These are phyloP conservation scores for Westerdykella aurantiaca DNA, from an alignment of 2,329 filamentous ascomycete genomes.

Conservation along the genomic window DNA sequence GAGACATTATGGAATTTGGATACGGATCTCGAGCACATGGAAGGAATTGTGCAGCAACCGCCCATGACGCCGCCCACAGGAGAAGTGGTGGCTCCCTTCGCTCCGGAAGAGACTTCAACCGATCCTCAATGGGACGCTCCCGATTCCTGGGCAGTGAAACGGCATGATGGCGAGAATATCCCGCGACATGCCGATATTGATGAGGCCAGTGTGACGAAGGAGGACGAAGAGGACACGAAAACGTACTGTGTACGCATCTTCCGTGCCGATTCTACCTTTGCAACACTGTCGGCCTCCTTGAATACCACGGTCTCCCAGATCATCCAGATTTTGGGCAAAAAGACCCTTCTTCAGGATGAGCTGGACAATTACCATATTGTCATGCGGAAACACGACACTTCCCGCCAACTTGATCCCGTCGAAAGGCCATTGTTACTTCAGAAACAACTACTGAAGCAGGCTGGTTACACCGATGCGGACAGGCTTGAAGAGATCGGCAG, in stretches of 20 bases:
- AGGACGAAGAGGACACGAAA: conserved; percentile 66
- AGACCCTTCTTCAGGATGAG: conserved; percentile 85
- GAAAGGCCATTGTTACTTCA: conserved; percentile 89
- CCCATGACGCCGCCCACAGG: conserved; percentile 62
- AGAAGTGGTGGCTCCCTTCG: conserved; percentile 44
- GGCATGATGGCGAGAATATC: conserved; percentile 59
- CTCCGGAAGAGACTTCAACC: conserved; percentile 32
- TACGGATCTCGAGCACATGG: conserved; percentile 84
- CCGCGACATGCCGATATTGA: conserved; percentile 57
- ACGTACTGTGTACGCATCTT: conserved; percentile 95
- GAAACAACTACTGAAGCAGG: conserved; percentile 82
- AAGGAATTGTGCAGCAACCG: conserved; percentile 70
- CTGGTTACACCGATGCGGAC: conserved; percentile 82
- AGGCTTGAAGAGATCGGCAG: conserved; percentile 87
- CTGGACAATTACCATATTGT: conserved; percentile 94
- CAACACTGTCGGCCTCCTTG: conserved; percentile 77
- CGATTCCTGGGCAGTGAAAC: conserved; percentile 92
- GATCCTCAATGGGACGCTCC: conserved; percentile 79
- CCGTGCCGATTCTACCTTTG: conserved; percentile 87
- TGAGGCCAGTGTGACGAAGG: conserved; percentile 60
- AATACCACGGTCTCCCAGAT: conserved; percentile 83
- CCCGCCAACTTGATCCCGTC: conserved; percentile 68
- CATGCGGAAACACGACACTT: conserved; percentile 85
- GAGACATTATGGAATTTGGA: conserved; percentile 71
- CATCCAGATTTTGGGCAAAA: conserved; percentile 84